Conservation (phyloP, 2,329 filamentous ascomycete genomes). For the Aspergillus fumigatus region DNA sequence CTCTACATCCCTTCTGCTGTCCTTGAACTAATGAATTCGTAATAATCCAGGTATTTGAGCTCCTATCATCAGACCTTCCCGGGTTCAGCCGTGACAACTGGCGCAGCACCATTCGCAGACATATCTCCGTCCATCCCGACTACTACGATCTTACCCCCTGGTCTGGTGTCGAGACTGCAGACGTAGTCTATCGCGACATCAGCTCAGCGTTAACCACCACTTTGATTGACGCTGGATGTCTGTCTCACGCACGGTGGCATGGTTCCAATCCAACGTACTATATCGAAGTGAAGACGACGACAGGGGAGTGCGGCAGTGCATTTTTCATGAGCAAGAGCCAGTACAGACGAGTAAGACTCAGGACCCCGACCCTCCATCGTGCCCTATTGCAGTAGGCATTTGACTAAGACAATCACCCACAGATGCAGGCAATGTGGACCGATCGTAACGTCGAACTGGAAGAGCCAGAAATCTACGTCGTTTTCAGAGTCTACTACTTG, state of each 20-base stretch:
- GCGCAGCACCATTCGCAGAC: slow-evolving; percentile 46
- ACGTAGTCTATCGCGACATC: slow-evolving; percentile 42
- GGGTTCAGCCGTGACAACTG: slow-evolving; percentile 43
- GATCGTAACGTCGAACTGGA: neutral
- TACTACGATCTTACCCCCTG: slow-evolving; percentile 41
- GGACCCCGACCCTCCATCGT: neutral
- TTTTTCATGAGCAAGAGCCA: slow-evolving; percentile 49
- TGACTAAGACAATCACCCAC: too few relatives aligned
- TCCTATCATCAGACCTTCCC: slow-evolving; percentile 3
- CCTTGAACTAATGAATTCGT: neutral
- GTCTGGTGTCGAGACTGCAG: slow-evolving; percentile 43
- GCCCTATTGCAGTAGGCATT: neutral
- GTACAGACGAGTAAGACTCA: slow-evolving; percentile 36
- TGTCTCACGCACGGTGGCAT: slow-evolving; percentile 15
- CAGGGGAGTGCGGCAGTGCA: slow-evolving; percentile 30
- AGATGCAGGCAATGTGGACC: slow-evolving; percentile 5
- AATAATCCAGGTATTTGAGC: slow-evolving; percentile 8
- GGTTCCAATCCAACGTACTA: slow-evolving; percentile 37
- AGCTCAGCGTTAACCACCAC: slow-evolving; percentile 6
- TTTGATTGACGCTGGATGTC: slow-evolving; percentile 6
- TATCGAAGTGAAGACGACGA: slow-evolving; percentile 52
- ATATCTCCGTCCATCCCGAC: slow-evolving; percentile 35
- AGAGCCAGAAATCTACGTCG: slow-evolving; percentile 32
- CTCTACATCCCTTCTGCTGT: neutral
- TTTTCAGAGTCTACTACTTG: slow-evolving; percentile 41